Percentiles rank a stretch among this genome's conserved stretches.
These are phyloP conservation scores for Morella rubra DNA, from an alignment of 306 rosid species.

Conservation along the genomic window DNA sequence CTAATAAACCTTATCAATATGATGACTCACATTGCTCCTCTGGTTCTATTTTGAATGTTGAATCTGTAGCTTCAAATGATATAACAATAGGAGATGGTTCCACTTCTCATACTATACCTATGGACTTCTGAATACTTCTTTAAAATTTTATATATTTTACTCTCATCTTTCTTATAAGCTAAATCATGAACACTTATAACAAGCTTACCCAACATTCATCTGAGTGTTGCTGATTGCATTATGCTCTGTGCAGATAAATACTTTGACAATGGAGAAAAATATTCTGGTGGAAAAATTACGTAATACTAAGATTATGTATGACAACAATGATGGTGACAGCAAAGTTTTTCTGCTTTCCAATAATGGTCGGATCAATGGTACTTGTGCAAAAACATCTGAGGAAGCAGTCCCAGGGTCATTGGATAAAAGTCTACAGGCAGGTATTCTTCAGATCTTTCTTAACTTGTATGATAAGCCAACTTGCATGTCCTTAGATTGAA, in stretches of 20 bases:
- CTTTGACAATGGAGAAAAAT: conserved; percentile 55
- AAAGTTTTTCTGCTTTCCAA: conserved; percentile 46
- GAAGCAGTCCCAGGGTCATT: conserved; percentile 41
- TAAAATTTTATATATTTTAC: neutral
- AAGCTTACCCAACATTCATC: too few relatives aligned
- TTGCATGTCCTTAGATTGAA: conserved; percentile 7
- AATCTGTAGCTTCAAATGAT: neutral
- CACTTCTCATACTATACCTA: conserved; percentile 7
- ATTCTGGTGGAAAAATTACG: conserved; percentile 46
- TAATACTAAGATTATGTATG: conserved; percentile 25
- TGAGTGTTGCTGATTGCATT: neutral
- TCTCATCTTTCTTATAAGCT: neutral
- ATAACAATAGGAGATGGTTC: neutral
- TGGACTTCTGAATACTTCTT: conserved; percentile 16
- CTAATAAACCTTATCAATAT: neutral
- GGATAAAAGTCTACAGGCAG: conserved; percentile 68
- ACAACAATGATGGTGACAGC: conserved; percentile 37
- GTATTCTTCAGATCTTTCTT: conserved; percentile 39
- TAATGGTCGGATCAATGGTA: conserved; percentile 38
- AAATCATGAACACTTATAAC: neutral
- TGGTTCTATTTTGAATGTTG: neutral
- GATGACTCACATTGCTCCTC: neutral
- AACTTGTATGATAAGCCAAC: conserved; percentile 6
- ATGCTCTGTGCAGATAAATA: conserved; percentile 54
- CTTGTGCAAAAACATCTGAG: conserved; percentile 42